Percentiles rank a stretch among this genome's conserved stretches.
Evolutionary conservation across 495 filamentous ascomycete species (phyloP).

Genomic region (Annulohypoxylon nitens): DNA sequence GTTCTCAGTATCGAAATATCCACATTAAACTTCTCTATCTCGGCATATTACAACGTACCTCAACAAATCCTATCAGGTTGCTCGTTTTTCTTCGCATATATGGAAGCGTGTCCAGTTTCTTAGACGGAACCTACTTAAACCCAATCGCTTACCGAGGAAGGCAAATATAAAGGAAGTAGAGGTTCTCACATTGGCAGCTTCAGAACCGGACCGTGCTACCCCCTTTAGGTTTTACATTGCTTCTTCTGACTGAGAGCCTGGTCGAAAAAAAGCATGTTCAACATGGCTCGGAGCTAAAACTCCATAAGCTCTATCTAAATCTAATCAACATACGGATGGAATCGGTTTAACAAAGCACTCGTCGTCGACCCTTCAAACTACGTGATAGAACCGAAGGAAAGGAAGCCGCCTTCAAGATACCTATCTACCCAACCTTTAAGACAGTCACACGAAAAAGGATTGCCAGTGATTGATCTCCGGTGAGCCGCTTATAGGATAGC

Average conservation of each 20-base stretch:
- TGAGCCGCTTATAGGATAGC: background rate
- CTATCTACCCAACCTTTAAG: background rate
- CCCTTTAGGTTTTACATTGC: conserved; percentile 9
- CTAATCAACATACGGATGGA: background rate
- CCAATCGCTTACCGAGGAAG: background rate
- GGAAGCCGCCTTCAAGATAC: background rate
- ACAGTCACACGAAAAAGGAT: background rate
- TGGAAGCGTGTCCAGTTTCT: background rate
- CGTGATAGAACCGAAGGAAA: background rate
- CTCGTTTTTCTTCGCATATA: background rate
- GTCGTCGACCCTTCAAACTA: background rate
- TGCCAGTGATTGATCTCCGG: background rate
- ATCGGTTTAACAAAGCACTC: background rate
- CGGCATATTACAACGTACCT: conserved; percentile 1
- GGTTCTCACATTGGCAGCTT: background rate
- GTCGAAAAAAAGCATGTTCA: background rate
- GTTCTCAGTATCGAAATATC: conserved; percentile 2
- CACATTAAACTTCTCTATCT: background rate
- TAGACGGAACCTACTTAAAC: background rate
- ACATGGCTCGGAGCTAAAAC: background rate
- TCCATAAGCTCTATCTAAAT: background rate
- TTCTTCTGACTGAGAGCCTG: background rate
- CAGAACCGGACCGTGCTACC: background rate
- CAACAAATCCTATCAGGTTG: conserved; percentile 5
- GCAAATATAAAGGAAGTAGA: background rate